These are phyloP conservation scores for Murraya paniculata DNA, from an alignment of 345 rosid genomes.

Conservation along the genomic window DNA sequence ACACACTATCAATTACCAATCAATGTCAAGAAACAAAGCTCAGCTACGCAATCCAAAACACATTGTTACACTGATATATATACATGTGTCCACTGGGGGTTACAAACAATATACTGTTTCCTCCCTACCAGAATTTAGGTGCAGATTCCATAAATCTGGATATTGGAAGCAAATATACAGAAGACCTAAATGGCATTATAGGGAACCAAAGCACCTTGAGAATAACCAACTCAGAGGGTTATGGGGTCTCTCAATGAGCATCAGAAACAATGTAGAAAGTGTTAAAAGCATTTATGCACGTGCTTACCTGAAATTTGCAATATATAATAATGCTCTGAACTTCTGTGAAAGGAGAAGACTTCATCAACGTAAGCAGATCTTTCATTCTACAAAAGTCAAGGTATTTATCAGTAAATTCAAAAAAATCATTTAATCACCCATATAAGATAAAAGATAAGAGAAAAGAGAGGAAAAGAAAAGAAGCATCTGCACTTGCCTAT, in stretches of 20 bases:
- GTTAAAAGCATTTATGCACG: background rate
- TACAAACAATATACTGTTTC: background rate
- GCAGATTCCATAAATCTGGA: conserved; percentile 8
- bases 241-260: background rate
- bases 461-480: conserved; percentile 5
- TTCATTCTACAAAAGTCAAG: conserved; percentile 57
- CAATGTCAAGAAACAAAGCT: background rate
- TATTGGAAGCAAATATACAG: background rate
- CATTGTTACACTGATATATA: background rate
- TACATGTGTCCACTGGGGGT: background rate
- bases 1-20: conserved; percentile 10
- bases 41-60: background rate
- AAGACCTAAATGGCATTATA: background rate
- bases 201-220: background rate
- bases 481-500: conserved; percentile 46
- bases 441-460: background rate
- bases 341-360: conserved; percentile 64
- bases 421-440: conserved; percentile 1
- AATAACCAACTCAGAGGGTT: background rate
- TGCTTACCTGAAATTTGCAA: conserved; percentile 92
- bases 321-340: conserved; percentile 77
- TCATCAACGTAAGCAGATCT: conserved; percentile 68
- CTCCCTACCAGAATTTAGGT: background rate
- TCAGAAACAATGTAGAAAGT: background rate
- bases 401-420: conserved; percentile 7